Evolutionary conservation across 2,329 filamentous ascomycete genomes (phyloP).

Genomic region (Alternaria metachromatica): DNA sequence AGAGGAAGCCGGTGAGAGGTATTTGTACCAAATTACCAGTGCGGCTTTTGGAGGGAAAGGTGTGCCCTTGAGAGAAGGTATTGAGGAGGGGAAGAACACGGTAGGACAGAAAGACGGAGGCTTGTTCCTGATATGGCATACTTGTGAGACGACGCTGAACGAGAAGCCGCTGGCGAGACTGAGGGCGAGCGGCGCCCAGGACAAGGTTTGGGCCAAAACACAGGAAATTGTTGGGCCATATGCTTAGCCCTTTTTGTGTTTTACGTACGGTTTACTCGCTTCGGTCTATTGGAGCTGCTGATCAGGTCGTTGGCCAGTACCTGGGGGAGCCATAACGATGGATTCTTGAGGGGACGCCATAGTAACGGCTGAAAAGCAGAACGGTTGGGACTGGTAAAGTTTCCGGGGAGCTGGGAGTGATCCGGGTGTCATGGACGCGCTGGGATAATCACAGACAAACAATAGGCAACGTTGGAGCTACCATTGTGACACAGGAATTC

Average conservation of each 20-base stretch:
- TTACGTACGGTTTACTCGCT: neutral
- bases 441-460: neutral
- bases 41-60: conserved; percentile 11
- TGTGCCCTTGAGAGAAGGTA: neutral
- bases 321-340: neutral
- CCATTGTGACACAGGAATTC: neutral
- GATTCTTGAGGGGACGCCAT: neutral
- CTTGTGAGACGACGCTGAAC: neutral
- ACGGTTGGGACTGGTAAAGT: neutral
- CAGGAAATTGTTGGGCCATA: neutral
- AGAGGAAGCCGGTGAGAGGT: conserved; percentile 12
- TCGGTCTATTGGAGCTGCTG: neutral
- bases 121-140: neutral
- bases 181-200: neutral
- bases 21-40: conserved; percentile 12
- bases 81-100: neutral
- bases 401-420: neutral
- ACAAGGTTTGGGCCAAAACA: neutral
- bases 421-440: neutral
- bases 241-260: neutral
- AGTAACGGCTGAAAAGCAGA: neutral
- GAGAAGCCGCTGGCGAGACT: neutral
- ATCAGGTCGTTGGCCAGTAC: neutral
- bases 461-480: neutral
- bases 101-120: neutral